Conservation (phyloP, 352 stramenopile species). For the Globisporangium recalcitrans region DNA sequence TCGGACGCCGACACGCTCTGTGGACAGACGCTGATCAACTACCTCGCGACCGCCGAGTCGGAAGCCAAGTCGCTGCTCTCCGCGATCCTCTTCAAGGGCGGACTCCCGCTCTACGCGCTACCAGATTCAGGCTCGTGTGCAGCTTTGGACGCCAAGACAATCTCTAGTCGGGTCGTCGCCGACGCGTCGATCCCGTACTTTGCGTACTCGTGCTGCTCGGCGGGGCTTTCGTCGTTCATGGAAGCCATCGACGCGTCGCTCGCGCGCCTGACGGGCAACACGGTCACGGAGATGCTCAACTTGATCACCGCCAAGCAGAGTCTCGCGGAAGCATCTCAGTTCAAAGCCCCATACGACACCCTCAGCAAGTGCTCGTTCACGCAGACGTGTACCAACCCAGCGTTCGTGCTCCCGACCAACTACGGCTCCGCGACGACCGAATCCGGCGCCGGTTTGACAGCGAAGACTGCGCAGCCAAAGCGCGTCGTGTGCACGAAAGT, state of each 20-base stretch:
- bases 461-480: constrained; percentile 32
- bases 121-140: constrained; percentile 35
- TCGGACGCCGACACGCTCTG: constrained; percentile 26
- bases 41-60: constrained; percentile 29
- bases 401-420: constrained; percentile 29
- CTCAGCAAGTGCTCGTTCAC: constrained; percentile 39
- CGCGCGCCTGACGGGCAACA: constrained; percentile 41
- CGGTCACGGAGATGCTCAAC: constrained; percentile 45
- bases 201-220: constrained; percentile 40
- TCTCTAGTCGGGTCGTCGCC: constrained; percentile 34
- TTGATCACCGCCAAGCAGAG: constrained; percentile 39
- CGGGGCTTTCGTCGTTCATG: constrained; percentile 33
- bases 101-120: constrained; percentile 45
- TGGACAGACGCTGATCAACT: constrained; percentile 36
- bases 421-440: constrained; percentile 16
- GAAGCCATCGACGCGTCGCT: constrained; percentile 42
- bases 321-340: constrained; percentile 21
- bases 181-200: constrained; percentile 36
- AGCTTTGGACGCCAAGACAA: constrained; percentile 29
- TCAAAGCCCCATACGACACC: constrained; percentile 33
- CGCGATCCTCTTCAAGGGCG: constrained; percentile 35
- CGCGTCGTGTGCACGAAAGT: constrained; percentile 50
- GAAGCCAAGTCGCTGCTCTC: constrained; percentile 34
- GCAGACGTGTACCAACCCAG: constrained; percentile 33
- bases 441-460: constrained; percentile 12